Evolutionary conservation across 768 basidiomycete species (phyloP), one percentile per base, ranked within the genome.

Genomic region (Glaciozyma martinii): DNA sequence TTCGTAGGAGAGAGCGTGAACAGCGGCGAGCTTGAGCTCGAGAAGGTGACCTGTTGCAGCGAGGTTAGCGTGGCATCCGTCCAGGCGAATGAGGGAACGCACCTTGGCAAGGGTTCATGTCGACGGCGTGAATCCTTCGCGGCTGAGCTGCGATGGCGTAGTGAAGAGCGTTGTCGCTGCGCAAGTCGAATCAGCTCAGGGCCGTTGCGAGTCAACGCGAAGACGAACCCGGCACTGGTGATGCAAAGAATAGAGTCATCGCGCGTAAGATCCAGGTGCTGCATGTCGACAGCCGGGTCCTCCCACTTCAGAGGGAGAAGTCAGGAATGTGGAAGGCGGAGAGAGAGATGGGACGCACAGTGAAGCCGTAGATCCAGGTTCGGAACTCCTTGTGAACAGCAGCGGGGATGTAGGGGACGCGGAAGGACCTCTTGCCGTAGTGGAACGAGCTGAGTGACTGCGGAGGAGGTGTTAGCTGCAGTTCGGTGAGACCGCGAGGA

Each of bases 161-260:
- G 73, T 88, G 86, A 43, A 89, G 78, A 3, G 86, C 85, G 74
- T 89, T 89, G 75, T 88, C 87, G 0, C 87, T 87, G 4, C 86
- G 88, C n/a, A 52, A 7, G 4, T 25, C 4, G 15, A 29, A 13
- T 52, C 46, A 47, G 46, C 21, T 2, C 12, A 13, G 12, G 37
- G 12, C 10, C 37, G 37, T 7, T 13, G 3, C 2, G 37, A 13
- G 5, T 40, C 12, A 13, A 40, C 15, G 37, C 10, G 37, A 40
- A 13, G 37, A 13, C 37, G 12, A 3, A 40, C 37, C 37, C 37
- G 37, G 37, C 37, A 58, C 83, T 84, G 1, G 87, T 88, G 71
- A 89, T 88, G 23, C 84, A 83, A 18, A 89, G 79, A 73, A 89
- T 80, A 1, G 83, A 80, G 76, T 89, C 87, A 18, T 85, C 80